Conservation (phyloP, 2,329 filamentous ascomycete genomes). For the Xylaria multiplex region DNA sequence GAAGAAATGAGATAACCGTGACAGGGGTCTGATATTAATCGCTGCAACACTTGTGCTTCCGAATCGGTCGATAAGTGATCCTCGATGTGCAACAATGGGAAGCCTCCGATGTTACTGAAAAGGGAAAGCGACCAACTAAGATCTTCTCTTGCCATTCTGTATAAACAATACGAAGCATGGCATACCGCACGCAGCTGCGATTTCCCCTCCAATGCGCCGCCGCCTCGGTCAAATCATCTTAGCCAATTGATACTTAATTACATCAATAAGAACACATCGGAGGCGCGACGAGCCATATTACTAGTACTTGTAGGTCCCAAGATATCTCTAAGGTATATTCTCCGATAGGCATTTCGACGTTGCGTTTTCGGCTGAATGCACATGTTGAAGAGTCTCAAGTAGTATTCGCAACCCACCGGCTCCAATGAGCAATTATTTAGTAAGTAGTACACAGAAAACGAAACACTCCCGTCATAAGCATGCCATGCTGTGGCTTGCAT, state of each 20-base stretch:
- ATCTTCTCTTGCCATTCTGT: too few relatives aligned
- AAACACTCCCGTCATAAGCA: slow-evolving; percentile 11
- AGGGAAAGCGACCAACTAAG: slow-evolving; percentile 11
- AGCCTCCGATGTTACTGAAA: slow-evolving; percentile 14
- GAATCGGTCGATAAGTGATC: slow-evolving; percentile 12
- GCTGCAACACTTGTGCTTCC: slow-evolving; percentile 16
- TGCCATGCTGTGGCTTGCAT: slow-evolving; percentile 20
- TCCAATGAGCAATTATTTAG: slow-evolving; percentile 20
- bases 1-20: slow-evolving; percentile 23
- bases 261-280: slow-evolving; percentile 1
- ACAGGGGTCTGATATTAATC: slow-evolving; percentile 31
- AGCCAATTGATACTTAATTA: background rate
- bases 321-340: slow-evolving; percentile 6
- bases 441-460: background rate
- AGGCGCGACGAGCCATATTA: background rate
- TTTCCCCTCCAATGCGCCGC: too few relatives aligned
- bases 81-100: background rate
- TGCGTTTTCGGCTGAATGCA: slow-evolving; percentile 28
- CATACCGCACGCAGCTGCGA: too few relatives aligned
- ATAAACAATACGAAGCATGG: too few relatives aligned
- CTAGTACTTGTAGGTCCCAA: background rate
- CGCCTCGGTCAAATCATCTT: too few relatives aligned
- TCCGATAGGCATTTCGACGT: slow-evolving; percentile 3
- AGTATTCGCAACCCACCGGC: slow-evolving; percentile 14
- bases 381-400: slow-evolving; percentile 9